Evolutionary conservation across 2,329 filamentous ascomycete species (phyloP).

Genomic region (Cephalotrichum gorgonifer): DNA sequence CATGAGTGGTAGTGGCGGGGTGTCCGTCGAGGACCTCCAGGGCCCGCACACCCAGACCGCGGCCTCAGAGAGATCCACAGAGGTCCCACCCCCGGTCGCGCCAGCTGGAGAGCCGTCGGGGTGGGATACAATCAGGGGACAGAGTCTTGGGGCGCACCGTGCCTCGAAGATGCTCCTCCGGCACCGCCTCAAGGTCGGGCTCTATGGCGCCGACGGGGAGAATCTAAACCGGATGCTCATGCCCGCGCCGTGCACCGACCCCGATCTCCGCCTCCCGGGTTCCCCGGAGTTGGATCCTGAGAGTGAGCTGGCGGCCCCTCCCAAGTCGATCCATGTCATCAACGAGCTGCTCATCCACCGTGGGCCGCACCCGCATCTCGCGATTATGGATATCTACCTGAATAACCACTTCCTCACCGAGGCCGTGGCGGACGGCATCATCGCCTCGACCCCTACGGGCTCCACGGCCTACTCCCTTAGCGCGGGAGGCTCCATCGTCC

Average conservation of each 20-base stretch:
- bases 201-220: conserved; percentile 61
- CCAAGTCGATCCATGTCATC: conserved; percentile 56
- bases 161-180: conserved; percentile 75
- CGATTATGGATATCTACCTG: conserved; percentile 84
- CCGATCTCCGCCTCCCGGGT: conserved; percentile 16
- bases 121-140: conserved; percentile 69
- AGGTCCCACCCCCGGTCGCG: not conserved
- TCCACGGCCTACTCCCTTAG: conserved; percentile 94
- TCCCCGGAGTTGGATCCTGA: conserved; percentile 8
- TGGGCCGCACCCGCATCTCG: conserved; percentile 79
- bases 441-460: conserved; percentile 87
- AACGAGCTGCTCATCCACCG: conserved; percentile 94
- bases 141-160: conserved; percentile 66
- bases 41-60: conserved; percentile 27
- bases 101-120: not conserved
- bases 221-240: conserved; percentile 44
- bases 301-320: not conserved
- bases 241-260: conserved; percentile 26
- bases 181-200: conserved; percentile 75
- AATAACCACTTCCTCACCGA: conserved; percentile 86
- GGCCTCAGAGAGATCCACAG: conserved; percentile 7
- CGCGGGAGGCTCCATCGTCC: conserved; percentile 84
- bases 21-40: conserved; percentile 33
- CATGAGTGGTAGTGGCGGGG: conserved; percentile 59
- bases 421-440: conserved; percentile 88